These are phyloP conservation scores for Aspergillus fumigatiaffinis DNA, from an alignment of 2,329 filamentous ascomycete species.

Conservation along the genomic window DNA sequence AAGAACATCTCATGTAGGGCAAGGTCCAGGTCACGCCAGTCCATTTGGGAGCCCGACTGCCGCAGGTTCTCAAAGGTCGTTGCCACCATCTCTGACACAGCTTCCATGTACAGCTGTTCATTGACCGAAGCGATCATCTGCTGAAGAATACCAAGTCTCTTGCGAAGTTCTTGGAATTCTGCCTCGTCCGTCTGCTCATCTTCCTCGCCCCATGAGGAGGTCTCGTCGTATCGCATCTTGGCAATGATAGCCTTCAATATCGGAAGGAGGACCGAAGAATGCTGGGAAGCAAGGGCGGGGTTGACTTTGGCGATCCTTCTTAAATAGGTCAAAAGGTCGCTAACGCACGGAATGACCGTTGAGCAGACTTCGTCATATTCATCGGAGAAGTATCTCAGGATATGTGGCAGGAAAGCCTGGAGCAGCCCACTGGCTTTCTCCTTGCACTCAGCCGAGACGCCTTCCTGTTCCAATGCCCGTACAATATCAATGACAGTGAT, in stretches of 20 bases:
- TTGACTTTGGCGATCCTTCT: slow-evolving; percentile 68
- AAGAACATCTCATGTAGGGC: slow-evolving; percentile 93
- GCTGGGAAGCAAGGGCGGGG: slow-evolving; percentile 64
- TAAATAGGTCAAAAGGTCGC: slow-evolving; percentile 85
- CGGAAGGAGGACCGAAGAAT: slow-evolving; percentile 77
- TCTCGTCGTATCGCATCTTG: slow-evolving; percentile 98
- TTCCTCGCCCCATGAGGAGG: slow-evolving; percentile 86
- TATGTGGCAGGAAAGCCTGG: slow-evolving; percentile 76
- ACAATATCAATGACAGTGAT: slow-evolving; percentile 83
- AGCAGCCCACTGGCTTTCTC: slow-evolving; percentile 76
- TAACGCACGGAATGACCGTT: slow-evolving; percentile 87
- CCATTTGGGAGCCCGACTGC: slow-evolving; percentile 68
- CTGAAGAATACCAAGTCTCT: slow-evolving; percentile 83
- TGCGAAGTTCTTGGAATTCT: slow-evolving; percentile 92
- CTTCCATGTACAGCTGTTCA: slow-evolving; percentile 81
- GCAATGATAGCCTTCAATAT: slow-evolving; percentile 87
- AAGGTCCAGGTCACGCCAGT: slow-evolving; percentile 93
- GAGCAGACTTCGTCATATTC: slow-evolving; percentile 98
- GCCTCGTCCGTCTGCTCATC: slow-evolving; percentile 95
- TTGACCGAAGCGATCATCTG: slow-evolving; percentile 89
- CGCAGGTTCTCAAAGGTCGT: slow-evolving; percentile 80
- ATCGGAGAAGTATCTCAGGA: slow-evolving; percentile 92
- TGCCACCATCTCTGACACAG: slow-evolving; percentile 81
- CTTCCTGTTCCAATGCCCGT: slow-evolving; percentile 71
- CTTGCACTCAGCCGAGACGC: slow-evolving; percentile 57